Evolutionary conservation across 2,329 filamentous ascomycete species (phyloP).

Genomic region (Colletotrichum eleusines): DNA sequence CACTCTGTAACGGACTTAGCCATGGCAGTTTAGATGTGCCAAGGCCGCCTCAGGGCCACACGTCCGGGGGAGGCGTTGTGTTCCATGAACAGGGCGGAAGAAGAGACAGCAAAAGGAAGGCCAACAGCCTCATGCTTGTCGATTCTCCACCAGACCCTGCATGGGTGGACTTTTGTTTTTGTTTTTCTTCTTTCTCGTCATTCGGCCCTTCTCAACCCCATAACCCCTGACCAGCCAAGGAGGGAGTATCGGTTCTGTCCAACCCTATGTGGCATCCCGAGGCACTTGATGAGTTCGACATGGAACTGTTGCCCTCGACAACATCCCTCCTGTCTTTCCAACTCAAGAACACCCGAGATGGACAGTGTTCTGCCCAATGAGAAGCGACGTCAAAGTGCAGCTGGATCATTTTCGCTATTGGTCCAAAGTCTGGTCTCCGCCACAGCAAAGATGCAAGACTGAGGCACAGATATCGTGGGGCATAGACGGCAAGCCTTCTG

Average conservation of each 20-base stretch:
- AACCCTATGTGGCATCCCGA: too few relatives aligned
- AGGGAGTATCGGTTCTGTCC: too few relatives aligned
- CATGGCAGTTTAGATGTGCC: neutral
- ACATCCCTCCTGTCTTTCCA: conserved; percentile 17
- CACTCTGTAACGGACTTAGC: conserved; percentile 26
- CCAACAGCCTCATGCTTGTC: neutral
- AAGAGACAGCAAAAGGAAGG: neutral
- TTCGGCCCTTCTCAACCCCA: neutral
- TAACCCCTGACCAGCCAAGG: neutral
- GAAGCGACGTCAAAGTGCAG: neutral
- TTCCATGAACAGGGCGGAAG: neutral
- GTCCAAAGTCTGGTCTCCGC: neutral
- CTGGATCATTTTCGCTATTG: neutral
- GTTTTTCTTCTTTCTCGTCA: neutral
- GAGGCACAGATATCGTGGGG: neutral
- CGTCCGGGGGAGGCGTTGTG: conserved; percentile 16
- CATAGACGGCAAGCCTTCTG: neutral
- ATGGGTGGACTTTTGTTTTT: conserved; percentile 18
- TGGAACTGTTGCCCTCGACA: neutral
- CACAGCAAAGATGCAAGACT: conserved; percentile 15
- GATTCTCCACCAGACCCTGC: conserved; percentile 23
- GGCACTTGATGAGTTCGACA: too few relatives aligned
- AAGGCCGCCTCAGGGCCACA: neutral
- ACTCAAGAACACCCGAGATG: neutral
- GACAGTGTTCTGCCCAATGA: neutral